A percentile compares a stretch with the other conserved stretches of the same genome.
Conservation (phyloP, 2,329 filamentous ascomycete genomes). For the Fusarium dimerum region DNA sequence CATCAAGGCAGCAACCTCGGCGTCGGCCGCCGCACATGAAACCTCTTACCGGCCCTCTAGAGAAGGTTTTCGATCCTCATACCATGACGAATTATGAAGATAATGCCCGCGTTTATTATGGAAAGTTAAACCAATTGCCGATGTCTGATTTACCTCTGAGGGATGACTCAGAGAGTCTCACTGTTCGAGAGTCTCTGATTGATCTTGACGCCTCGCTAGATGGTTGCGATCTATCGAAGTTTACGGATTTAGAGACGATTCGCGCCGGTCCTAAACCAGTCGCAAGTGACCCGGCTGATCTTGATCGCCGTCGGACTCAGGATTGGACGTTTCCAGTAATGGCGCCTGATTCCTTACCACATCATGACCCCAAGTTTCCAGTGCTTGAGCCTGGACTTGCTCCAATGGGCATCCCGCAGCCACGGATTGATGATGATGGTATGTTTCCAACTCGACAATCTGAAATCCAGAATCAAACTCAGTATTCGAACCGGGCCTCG, state of each 20-base stretch:
- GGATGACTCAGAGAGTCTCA: conserved; percentile 53
- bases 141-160: conserved; percentile 56
- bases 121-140: conserved; percentile 43
- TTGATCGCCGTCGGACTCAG: conserved; percentile 51
- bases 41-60: conserved; percentile 60
- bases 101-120: conserved; percentile 63
- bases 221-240: conserved; percentile 56
- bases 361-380: conserved; percentile 53
- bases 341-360: conserved; percentile 44
- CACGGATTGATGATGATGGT: conserved; percentile 44
- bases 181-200: conserved; percentile 63
- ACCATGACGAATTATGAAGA: conserved; percentile 66
- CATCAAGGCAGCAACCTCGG: conserved; percentile 58
- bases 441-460: conserved; percentile 38
- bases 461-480: no score
- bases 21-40: conserved; percentile 58
- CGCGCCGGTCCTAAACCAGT: conserved; percentile 48
- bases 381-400: conserved; percentile 45
- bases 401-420: conserved; percentile 52
- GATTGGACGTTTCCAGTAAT: conserved; percentile 62
- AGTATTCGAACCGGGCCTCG: conserved; percentile 46
- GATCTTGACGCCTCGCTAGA: conserved; percentile 63
- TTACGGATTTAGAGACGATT: conserved; percentile 63
- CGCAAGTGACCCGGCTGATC: conserved; percentile 52
- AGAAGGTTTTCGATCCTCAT: conserved; percentile 67